Percentiles rank a stretch among this genome's conserved stretches.
Evolutionary conservation across 2,329 filamentous ascomycete genomes (phyloP).

Genomic region (Colletotrichum chrysophilum): DNA sequence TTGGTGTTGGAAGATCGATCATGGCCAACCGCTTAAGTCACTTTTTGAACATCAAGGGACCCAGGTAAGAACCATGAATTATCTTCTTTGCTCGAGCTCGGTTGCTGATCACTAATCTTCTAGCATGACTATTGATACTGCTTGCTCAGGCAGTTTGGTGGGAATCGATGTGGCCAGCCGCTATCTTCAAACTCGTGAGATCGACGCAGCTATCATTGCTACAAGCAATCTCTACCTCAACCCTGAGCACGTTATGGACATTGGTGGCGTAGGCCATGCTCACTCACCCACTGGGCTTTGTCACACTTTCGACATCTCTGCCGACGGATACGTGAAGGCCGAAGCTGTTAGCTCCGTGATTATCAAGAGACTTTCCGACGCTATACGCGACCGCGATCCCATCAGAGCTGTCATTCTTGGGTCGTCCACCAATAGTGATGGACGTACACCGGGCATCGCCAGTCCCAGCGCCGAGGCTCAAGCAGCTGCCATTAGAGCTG

Average conservation of each 20-base stretch:
- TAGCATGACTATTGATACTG: conserved; percentile 63
- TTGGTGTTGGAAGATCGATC: conserved; percentile 24
- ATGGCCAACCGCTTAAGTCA: conserved; percentile 41
- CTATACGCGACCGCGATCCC: conserved; percentile 45
- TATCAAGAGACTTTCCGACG: conserved; percentile 47
- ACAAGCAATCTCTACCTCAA: conserved; percentile 35
- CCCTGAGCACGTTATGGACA: conserved; percentile 29
- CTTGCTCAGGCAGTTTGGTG: conserved; percentile 46
- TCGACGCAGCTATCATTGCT: conserved; percentile 31
- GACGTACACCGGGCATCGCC: conserved; percentile 38
- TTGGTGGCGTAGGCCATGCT: background rate
- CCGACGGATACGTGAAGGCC: conserved; percentile 51
- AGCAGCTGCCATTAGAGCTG: conserved; percentile 29
- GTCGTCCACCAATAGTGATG: conserved; percentile 34
- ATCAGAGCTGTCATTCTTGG: conserved; percentile 36
- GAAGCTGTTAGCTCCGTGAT: conserved; percentile 47
- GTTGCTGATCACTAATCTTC: background rate
- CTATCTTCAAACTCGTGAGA: conserved; percentile 27
- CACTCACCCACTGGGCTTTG: background rate
- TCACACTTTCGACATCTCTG: conserved; percentile 28
- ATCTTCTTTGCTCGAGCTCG: background rate
- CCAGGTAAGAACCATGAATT: background rate
- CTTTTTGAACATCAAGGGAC: conserved; percentile 27
- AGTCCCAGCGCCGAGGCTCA: conserved; percentile 34
- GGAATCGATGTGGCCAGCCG: conserved; percentile 37